phyloP scores from a whole-genome alignment of 768 basidiomycete species.

The Gloeopeniophorella convolvens region DNA sequence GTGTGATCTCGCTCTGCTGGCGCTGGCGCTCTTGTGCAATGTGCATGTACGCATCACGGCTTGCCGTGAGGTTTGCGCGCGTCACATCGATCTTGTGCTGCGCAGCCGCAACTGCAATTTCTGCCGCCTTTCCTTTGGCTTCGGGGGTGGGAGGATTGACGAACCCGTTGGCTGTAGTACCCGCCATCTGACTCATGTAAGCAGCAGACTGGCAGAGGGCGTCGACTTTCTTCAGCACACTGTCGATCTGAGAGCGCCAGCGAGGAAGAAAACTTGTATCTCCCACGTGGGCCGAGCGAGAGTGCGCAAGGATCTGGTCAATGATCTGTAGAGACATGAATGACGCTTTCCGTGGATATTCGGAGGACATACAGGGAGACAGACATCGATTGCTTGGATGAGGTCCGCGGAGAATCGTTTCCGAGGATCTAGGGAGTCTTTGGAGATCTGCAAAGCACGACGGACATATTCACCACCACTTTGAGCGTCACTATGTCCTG shows the following conservation, averaged over 20 bases:
- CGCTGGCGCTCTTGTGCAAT: neutral
- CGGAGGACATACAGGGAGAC: neutral
- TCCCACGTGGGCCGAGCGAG: neutral
- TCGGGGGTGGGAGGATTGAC: neutral
- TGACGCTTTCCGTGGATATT: too few species aligned
- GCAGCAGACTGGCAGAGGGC: neutral
- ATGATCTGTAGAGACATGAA: neutral
- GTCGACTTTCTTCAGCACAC: neutral
- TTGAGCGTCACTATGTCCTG: neutral
- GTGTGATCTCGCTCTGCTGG: constrained; percentile 3
- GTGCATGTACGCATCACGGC: neutral
- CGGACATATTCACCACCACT: neutral
- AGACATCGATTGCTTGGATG: neutral
- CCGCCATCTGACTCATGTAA: constrained; percentile 1
- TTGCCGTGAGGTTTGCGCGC: neutral
- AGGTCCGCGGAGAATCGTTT: neutral
- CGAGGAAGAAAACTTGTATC: neutral
- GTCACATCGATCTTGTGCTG: neutral
- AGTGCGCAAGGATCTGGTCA: neutral
- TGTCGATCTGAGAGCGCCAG: neutral
- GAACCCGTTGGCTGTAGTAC: neutral
- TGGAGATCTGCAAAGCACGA: neutral
- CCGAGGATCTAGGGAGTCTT: neutral
- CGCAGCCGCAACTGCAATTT: neutral
- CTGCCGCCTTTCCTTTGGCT: neutral